Conservation (phyloP, 1,139 yeast genomes). For the Saccharomyces hybrid region DNA sequence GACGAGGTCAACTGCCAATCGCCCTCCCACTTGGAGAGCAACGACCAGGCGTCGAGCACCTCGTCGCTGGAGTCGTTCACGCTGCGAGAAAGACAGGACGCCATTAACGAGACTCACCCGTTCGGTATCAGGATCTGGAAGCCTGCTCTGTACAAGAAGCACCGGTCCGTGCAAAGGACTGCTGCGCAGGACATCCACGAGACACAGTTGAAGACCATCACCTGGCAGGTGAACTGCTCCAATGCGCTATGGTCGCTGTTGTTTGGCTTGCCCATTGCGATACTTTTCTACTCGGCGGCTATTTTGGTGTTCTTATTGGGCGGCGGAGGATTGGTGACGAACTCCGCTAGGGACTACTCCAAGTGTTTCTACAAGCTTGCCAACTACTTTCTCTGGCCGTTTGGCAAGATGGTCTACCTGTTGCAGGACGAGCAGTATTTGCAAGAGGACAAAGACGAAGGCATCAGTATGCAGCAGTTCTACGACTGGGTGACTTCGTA, state of each 20-base stretch:
- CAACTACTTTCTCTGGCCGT: constrained; percentile 67
- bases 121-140: constrained; percentile 98
- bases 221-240: constrained; percentile 59
- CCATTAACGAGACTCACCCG: constrained; percentile 93
- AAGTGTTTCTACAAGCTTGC: constrained; percentile 57
- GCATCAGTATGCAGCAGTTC: constrained; percentile 76
- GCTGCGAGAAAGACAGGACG: constrained; percentile 88
- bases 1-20: neutral
- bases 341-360: constrained; percentile 49
- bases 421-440: constrained; percentile 72
- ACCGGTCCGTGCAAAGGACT: constrained; percentile 80
- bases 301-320: constrained; percentile 42
- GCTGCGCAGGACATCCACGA: constrained; percentile 95
- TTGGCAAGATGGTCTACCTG: constrained; percentile 81
- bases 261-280: constrained; percentile 55
- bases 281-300: constrained; percentile 45
- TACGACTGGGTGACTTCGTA: constrained; percentile 83
- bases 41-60: constrained; percentile 40
- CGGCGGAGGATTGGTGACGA: constrained; percentile 30
- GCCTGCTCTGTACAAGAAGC: constrained; percentile 90
- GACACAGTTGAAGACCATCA: constrained; percentile 41
- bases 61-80: constrained; percentile 78
- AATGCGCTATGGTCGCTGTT: constrained; percentile 70
- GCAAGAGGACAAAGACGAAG: constrained; percentile 83
- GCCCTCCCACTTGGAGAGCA: neutral